These are phyloP conservation scores for Diaporthe eres DNA, from an alignment of 2,329 filamentous ascomycete species.

Conservation along the genomic window DNA sequence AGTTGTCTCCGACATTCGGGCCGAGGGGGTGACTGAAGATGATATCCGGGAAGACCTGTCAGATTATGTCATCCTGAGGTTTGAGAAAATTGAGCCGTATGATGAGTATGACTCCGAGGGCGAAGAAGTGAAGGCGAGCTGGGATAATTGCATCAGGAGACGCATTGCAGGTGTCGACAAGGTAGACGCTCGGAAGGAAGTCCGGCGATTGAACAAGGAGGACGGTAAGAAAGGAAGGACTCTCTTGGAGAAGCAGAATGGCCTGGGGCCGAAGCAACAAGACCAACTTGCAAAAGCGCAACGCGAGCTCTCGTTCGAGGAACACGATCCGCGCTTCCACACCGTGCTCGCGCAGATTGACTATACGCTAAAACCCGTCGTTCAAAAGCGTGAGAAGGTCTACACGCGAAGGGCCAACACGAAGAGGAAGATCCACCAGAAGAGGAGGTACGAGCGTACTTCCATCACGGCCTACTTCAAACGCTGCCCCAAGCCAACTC, in stretches of 20 bases:
- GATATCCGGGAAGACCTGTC: conserved; percentile 58
- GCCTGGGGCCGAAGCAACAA: conserved; percentile 54
- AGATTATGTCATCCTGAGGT: conserved; percentile 56
- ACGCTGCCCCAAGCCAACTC: conserved; percentile 52
- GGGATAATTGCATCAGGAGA: conserved; percentile 55
- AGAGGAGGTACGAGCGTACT: conserved; percentile 53
- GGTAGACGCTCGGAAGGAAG: conserved; percentile 52
- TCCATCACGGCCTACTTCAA: conserved; percentile 64
- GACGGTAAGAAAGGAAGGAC: conserved; percentile 56
- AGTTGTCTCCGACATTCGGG: conserved; percentile 55
- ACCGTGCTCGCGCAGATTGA: conserved; percentile 62
- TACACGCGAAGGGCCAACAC: conserved; percentile 37
- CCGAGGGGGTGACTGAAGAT: conserved; percentile 54
- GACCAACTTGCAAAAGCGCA: conserved; percentile 59
- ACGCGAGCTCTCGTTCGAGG: conserved; percentile 51
- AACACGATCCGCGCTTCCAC: conserved; percentile 56
- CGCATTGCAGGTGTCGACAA: conserved; percentile 56
- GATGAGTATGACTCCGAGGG: conserved; percentile 56
- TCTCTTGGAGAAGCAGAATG: conserved; percentile 37
- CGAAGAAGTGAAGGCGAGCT: conserved; percentile 52
- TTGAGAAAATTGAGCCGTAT: conserved; percentile 55
- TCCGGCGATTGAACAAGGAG: conserved; percentile 54
- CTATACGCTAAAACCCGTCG: conserved; percentile 50
- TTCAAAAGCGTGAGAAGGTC: conserved; percentile 25
- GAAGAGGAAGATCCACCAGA: conserved; percentile 48